A percentile compares a stretch with the other conserved stretches of the same genome.
Evolutionary conservation across 2,329 filamentous ascomycete species (phyloP).

Genomic region (Dactylellina drechsleri): DNA sequence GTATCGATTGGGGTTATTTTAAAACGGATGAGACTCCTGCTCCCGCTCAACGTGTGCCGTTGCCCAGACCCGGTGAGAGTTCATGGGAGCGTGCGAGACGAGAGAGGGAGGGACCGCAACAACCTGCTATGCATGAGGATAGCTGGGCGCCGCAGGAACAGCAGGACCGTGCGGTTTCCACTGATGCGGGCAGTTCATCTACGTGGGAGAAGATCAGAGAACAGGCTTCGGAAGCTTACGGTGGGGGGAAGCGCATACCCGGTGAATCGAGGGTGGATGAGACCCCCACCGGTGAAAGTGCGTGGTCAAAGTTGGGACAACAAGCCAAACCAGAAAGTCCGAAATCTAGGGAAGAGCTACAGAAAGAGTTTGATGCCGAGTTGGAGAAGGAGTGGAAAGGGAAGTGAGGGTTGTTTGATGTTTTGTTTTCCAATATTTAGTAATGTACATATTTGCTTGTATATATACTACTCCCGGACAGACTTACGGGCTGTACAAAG

Average conservation of each 20-base stretch:
- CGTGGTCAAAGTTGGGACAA: conserved; percentile 59
- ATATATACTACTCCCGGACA: conserved; percentile 7
- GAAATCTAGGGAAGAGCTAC: conserved; percentile 63
- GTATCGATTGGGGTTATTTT: conserved; percentile 40
- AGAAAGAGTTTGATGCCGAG: conserved; percentile 66
- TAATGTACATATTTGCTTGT: conserved; percentile 23
- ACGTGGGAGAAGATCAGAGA: conserved; percentile 43
- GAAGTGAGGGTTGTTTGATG: conserved; percentile 6
- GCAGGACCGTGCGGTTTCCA: conserved; percentile 21
- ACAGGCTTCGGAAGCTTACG: conserved; percentile 32
- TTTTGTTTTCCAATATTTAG: background rate
- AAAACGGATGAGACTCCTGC: conserved; percentile 11
- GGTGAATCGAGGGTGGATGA: conserved; percentile 27
- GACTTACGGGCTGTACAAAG: too few relatives aligned
- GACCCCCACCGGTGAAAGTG: conserved; percentile 60
- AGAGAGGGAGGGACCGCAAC: conserved; percentile 22
- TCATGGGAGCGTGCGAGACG: conserved; percentile 36
- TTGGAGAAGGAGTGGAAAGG: conserved; percentile 65
- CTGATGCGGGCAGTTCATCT: conserved; percentile 22
- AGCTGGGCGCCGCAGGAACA: conserved; percentile 39
- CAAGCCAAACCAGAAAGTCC: conserved; percentile 60
- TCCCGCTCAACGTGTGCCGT: conserved; percentile 3
- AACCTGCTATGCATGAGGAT: conserved; percentile 45
- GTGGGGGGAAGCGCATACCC: conserved; percentile 34
- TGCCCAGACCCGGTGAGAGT: conserved; percentile 7